Base-by-base conservation (phyloP, 2,329 filamentous ascomycete species). In the Corinectria fuckeliana region DNA sequence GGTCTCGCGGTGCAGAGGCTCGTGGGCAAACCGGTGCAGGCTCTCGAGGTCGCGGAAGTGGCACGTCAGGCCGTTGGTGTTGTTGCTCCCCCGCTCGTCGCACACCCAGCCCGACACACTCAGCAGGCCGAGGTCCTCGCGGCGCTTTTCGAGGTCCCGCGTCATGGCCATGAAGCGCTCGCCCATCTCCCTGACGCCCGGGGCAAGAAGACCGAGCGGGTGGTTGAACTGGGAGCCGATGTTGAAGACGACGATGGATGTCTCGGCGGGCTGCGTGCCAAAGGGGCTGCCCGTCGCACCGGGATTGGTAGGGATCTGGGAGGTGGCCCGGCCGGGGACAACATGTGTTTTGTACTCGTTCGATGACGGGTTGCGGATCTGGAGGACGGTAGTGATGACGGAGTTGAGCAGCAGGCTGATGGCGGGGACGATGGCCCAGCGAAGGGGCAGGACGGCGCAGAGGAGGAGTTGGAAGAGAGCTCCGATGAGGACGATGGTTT, bases 1-100 rank as follows among this genome's bases (percentile, higher is more conserved):
- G 0, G 71, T 79, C 34, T 76, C 69, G 11, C 79, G 76, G 66
- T 87, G 85, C 8, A 80, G 55, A 6, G 75, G 67, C 44, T 76
- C 77, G 50, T 85, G 80, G 1, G 85, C 84, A 62, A 84, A 87
- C 14, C 70, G 72, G 67, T 86, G 79, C 14, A 87, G 67, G 13
- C 78, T 77, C 38, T 81, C 81, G 14, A 81, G 57, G 54, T 77
- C 74, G 32, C 76, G 75, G 71, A 87, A 87, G 75, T 85, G 86
- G 66, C 78, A 78, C 30, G 83, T 74, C 3, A 67, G 65, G 59
- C 82, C 62, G 58, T 83, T 63, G 7, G 80, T 77, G 61, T 78
- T 79, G 53, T 77, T 74, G 13, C 77, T 76, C 3, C 63, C 60
- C 30, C 76, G 72, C 21, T 78, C 74, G 11, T 71, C 69, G n/a